Base-by-base conservation (phyloP, 2,329 filamentous ascomycete species). In the Clonostachys rosea region DNA sequence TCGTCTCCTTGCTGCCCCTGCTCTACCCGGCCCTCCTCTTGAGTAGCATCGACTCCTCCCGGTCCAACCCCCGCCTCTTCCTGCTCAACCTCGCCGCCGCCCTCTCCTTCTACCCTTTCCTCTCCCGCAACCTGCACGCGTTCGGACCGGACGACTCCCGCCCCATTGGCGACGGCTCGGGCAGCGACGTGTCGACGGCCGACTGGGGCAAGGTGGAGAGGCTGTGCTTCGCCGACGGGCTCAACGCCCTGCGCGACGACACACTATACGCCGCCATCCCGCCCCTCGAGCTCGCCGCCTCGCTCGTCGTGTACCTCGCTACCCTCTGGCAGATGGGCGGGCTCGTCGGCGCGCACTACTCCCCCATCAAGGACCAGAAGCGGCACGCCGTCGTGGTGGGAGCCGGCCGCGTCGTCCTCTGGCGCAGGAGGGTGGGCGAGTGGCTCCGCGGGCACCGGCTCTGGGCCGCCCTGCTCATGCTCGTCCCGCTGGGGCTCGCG, bases 101-200 rank as follows among this genome's bases (percentile, higher is more conserved):
- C 3, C 13, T 59, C 5, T 58, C 53, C 1, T 59, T 58, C 33
- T 57, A 57, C 20, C 54, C 55, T 0, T 61, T 61, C 16, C 18
- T 61, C 6, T 58, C 55, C 4, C 50, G 52, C 40, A 58, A 56
- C 12, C 51, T 61, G 2, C 50, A 57, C 37, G 45, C 48, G 3
- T 58, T 56, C 36, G 51, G 48, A 5, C 14, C n/a, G 16, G 17
- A 12, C 40, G 40, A 20, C 1, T 42, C 43, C 8, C 44, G 47
- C 6, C 47, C 42, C 1, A 52, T 57, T 9, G 55, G 54, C 1
- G 35, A 52, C 17, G 44, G 50, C 1, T 30, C 50, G 3, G 45
- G 30, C 18, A 34, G 46, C 13, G 41, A 20, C 10, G 41, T 43
- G 10, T 11, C 9, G 2, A n/a, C 16, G 24, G 17, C 12, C 4